Evolutionary conservation across 2,329 filamentous ascomycete genomes (phyloP).

Genomic region (Aspergillus texensis): DNA sequence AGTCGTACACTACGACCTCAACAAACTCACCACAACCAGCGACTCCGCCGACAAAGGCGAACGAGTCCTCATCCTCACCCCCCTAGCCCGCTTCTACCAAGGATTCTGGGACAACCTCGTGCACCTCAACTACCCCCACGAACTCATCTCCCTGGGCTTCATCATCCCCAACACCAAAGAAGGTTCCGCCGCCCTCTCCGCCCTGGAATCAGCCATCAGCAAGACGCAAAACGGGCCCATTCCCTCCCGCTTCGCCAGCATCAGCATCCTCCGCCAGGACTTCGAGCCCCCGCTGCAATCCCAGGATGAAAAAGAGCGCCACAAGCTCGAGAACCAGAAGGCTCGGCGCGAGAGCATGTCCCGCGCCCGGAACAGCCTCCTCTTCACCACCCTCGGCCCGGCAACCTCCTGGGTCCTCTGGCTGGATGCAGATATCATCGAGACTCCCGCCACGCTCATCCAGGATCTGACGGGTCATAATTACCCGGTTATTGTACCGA

Average conservation of each 20-base stretch:
- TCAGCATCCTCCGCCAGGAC: conserved; percentile 94
- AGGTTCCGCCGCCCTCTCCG: conserved; percentile 81
- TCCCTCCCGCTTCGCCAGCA: conserved; percentile 82
- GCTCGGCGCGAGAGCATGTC: conserved; percentile 85
- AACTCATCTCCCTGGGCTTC: conserved; percentile 92
- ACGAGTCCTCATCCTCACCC: conserved; percentile 86
- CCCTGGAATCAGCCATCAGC: conserved; percentile 80
- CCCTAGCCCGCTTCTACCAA: conserved; percentile 89
- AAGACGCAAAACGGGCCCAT: conserved; percentile 83
- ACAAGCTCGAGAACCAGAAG: conserved; percentile 91
- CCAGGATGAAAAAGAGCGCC: conserved; percentile 84
- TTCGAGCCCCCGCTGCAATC: conserved; percentile 79
- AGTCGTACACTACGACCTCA: conserved; percentile 90
- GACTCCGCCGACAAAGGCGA: conserved; percentile 79
- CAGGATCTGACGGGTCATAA: conserved; percentile 88
- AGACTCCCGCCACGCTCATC: conserved; percentile 81
- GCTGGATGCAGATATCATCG: conserved; percentile 90
- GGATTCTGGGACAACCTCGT: conserved; percentile 94
- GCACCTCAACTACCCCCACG: conserved; percentile 83
- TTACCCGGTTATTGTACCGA: conserved; percentile 89
- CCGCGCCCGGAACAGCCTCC: conserved; percentile 86
- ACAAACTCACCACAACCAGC: conserved; percentile 83
- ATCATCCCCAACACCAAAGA: conserved; percentile 94
- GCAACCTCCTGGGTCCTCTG: conserved; percentile 94
- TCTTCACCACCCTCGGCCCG: conserved; percentile 93